Base-by-base conservation (phyloP, 768 basidiomycete species). In the Gelatoporia subvermispora region DNA sequence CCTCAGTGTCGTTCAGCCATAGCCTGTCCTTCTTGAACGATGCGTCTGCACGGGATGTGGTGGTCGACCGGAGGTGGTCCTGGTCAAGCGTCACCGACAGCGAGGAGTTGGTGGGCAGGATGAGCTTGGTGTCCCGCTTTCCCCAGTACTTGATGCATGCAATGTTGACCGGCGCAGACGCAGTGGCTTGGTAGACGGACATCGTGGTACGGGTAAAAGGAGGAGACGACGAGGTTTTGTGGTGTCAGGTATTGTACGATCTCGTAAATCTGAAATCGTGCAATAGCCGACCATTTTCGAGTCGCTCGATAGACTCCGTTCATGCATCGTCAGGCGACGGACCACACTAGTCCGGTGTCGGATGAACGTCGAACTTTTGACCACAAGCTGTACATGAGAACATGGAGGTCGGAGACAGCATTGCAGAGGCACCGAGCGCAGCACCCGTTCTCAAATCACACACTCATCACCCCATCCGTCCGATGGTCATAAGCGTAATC, bases 61-160 rank as follows among this genome's bases (percentile, higher is more conserved):
- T 99, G 8, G 92, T 95, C 1, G 91, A 90, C 50, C 91, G 79
- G 9, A 99, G 80, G 60, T 98, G 89, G 69, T 98, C 93, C 68
- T 98, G 96, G 61, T 87, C 87, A 54, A 99, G 85, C 2, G 96
- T 98, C 41, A 98, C 90, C 7, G 94, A 97, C n/a, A 99, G 81
- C 9, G 95, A 98, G 0, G 93, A 92, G 71, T 99, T 99, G 54
- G 93, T 97, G 38, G 96, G 96, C 49, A 99, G 75, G 65, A 97
- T 97, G 54, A 98, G 82, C 58, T 84, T 79, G 3, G 92, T 94
- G 69, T 97, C 88, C 52, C 96, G 88, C 70, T 99, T 99, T 55
- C 96, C 96, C 96, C 96, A 99, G 76, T 98, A 98, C 93, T 97
- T 97, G 71, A 97, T 96, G 64, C 87, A 89, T n/a, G 93, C 93